Percentiles rank a stretch among this genome's conserved stretches.
These are phyloP conservation scores for Chimonanthus praecox DNA, from an alignment of 164 flowering plant genomes.

Conservation along the genomic window DNA sequence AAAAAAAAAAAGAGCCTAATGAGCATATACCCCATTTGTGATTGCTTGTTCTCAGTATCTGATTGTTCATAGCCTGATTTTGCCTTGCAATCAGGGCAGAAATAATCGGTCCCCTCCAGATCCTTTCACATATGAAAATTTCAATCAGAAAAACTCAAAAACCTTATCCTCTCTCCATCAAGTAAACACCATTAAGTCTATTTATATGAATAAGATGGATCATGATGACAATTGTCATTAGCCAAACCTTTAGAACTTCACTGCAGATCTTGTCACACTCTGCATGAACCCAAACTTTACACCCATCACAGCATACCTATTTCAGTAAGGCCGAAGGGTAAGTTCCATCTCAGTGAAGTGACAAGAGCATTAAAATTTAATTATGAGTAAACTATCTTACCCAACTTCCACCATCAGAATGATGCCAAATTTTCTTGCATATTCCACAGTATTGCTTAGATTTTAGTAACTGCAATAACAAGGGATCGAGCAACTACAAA, in stretches of 20 bases:
- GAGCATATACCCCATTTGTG: constrained; percentile 33
- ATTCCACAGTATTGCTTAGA: constrained; percentile 92
- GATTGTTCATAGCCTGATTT: constrained; percentile 65
- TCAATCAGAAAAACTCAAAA: constrained; percentile 7
- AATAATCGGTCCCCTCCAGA: constrained; percentile 62
- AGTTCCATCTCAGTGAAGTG: not conserved
- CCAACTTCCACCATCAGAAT: constrained; percentile 89
- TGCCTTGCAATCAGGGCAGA: constrained; percentile 89
- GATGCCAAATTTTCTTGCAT: constrained; percentile 93
- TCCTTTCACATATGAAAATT: constrained; percentile 36
- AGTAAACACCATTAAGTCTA: too few species aligned
- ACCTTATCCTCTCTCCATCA: too few species aligned
- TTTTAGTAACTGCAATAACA: constrained; percentile 50
- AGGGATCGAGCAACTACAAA: constrained; percentile 1
- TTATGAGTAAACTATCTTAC: constrained; percentile 33
- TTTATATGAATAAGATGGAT: too few species aligned
- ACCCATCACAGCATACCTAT: constrained; percentile 90
- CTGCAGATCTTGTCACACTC: constrained; percentile 76
- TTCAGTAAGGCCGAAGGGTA: not conserved
- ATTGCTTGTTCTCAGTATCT: constrained; percentile 31
- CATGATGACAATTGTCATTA: not conserved
- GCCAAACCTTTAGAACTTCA: constrained; percentile 63
- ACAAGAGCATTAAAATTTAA: not conserved
- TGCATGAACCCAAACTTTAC: constrained; percentile 97
- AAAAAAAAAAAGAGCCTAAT: not conserved